phyloP scores from a whole-genome alignment of 2,329 filamentous ascomycete genomes.

The Ophiostoma piceae region DNA sequence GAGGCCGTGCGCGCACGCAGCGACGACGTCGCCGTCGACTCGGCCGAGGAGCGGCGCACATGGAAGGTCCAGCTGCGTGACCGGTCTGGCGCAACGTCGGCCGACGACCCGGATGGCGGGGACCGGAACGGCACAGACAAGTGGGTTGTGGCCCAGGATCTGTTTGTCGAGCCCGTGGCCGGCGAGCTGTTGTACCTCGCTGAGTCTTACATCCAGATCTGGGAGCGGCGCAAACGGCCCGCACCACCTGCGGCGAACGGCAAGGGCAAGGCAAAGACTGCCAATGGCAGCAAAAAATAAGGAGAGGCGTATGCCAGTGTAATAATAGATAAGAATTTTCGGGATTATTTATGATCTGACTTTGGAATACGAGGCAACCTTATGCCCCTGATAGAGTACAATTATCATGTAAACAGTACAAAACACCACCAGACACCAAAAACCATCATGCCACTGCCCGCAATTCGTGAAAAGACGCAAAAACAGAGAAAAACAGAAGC shows the following conservation, averaged over 20 bases:
- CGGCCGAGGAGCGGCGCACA: constrained; percentile 77
- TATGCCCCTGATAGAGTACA: neutral
- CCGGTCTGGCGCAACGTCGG: constrained; percentile 55
- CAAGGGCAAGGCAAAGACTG: neutral
- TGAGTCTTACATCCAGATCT: constrained; percentile 93
- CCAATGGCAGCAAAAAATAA: constrained; percentile 9
- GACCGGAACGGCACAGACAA: constrained; percentile 39
- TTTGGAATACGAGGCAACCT: neutral
- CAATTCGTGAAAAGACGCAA: too few species aligned
- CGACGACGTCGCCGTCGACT: constrained; percentile 76
- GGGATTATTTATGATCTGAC: neutral
- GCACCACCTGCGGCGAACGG: constrained; percentile 30
- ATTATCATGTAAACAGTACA: neutral
- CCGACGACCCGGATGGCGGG: neutral
- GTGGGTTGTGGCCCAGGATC: constrained; percentile 90
- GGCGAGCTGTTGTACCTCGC: constrained; percentile 86
- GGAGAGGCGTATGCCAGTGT: neutral
- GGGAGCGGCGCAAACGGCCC: constrained; percentile 64
- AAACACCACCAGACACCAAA: neutral
- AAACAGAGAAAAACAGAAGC: neutral
- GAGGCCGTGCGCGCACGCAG: constrained; percentile 66
- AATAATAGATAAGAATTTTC: neutral
- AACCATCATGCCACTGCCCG: neutral
- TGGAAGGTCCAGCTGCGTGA: constrained; percentile 92
- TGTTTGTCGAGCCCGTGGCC: constrained; percentile 86